phyloP scores from a whole-genome alignment of 176 grass and related monocot species.

The Avena atlantica region DNA sequence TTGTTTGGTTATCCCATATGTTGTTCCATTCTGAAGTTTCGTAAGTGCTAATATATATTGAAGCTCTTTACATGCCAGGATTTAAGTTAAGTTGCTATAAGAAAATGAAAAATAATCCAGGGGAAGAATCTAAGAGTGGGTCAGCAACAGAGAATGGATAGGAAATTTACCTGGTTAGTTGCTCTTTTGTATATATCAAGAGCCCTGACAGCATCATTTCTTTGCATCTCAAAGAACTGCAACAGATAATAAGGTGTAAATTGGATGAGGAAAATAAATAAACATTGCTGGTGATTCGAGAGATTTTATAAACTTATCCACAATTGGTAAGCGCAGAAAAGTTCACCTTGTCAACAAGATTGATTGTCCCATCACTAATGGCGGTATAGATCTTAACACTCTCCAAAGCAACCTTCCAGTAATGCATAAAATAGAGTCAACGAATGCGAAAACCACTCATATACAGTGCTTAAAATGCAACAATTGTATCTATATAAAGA shows the following conservation, averaged over 20 bases:
- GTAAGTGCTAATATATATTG: background rate
- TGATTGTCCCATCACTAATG: conserved; percentile 90
- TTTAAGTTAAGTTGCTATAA: background rate
- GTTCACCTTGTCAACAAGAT: conserved; percentile 96
- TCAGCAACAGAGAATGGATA: background rate
- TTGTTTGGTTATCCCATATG: background rate
- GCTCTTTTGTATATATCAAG: conserved; percentile 97
- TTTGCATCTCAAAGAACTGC: conserved; percentile 99
- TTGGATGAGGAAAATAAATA: conserved; percentile 33
- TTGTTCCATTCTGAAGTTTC: background rate
- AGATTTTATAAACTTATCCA: conserved; percentile 19
- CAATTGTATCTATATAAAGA: background rate
- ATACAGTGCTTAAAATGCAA: conserved; percentile 30
- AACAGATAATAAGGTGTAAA: conserved; percentile 43
- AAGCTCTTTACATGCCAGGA: background rate
- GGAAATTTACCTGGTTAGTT: conserved; percentile 79
- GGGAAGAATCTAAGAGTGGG: background rate
- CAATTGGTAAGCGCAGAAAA: conserved; percentile 10
- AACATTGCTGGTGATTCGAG: conserved; percentile 29
- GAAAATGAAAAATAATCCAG: background rate
- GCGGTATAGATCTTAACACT: conserved; percentile 96
- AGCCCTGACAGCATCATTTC: conserved; percentile 90
- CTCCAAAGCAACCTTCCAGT: conserved; percentile 82
- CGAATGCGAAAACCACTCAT: conserved; percentile 23
- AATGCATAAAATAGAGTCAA: conserved; percentile 53